Evolutionary conservation across 441 rosid species (phyloP), one percentile per base, ranked within the genome.

Genomic region (Pelargonium cotyledonis): DNA sequence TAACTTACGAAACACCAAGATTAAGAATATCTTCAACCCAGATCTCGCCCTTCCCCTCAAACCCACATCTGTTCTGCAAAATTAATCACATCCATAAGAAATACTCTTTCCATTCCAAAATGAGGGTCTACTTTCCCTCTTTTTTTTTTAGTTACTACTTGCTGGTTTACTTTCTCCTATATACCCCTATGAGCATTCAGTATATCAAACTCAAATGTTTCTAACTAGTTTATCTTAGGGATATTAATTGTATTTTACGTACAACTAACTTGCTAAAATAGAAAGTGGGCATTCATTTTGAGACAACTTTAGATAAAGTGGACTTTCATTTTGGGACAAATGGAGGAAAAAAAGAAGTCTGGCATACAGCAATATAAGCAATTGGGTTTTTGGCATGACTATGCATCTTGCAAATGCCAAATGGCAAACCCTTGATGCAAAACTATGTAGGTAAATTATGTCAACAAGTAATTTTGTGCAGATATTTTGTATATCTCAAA

Each of bases 1-100:
- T 35, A 66, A 90, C 98, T 88, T 83, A 93, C 97, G 84, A 86
- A 78, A 93, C 84, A 53, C 98, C 97, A 53, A 89, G 96, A 78
- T 94, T 87, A 72, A 94, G 99, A 85, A 89, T 91, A 83, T 90
- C 90, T 79, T 91, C 79, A 70, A 91, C 97, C 97, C 95, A 91
- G 73, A 93, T 85, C 75, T 93, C 97, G 19, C 92, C 97, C 77
- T 80, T 90, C 75, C 79, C 87, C 82, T 89, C 94, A 29, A 91
- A 95, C 66, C 97, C 96, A 68, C 99, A 95, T 84, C 92, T 87
- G 79, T 91, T 91, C 99, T 95, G 91, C 81, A 77, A 57, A 76
- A 60, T 60, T 64, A 57, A 31, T 40, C 72, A 72, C 73, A 75
- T 64, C 55, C 51, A 5, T 5, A 38, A 38, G 41, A 38, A 38